These are phyloP conservation scores for Hypoxylon sp. DNA, from an alignment of 2,329 filamentous ascomycete species.

Conservation along the genomic window DNA sequence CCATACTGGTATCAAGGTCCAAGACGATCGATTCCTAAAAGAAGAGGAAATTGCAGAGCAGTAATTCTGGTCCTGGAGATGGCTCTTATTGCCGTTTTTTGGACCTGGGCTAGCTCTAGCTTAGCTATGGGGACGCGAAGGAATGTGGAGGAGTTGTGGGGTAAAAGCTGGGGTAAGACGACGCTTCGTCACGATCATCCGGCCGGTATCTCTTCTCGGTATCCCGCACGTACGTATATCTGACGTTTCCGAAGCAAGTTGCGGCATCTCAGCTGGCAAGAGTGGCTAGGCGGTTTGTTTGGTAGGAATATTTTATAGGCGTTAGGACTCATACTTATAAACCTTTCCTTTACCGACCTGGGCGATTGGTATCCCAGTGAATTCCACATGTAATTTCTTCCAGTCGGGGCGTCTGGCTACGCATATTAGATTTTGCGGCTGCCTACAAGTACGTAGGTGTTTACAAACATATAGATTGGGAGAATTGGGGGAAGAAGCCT, in stretches of 20 bases:
- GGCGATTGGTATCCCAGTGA: neutral
- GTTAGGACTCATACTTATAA: neutral
- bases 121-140: slow-evolving; percentile 6
- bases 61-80: neutral
- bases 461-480: no score
- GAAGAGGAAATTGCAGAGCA: neutral
- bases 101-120: slow-evolving; percentile 18
- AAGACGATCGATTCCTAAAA: neutral
- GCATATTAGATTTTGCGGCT: neutral
- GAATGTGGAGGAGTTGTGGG: slow-evolving; percentile 42
- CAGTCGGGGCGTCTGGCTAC: neutral
- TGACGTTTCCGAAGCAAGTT: slow-evolving; percentile 25
- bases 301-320: neutral
- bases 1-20: slow-evolving; percentile 17
- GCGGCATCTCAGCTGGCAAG: slow-evolving; percentile 17
- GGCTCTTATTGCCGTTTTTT: slow-evolving; percentile 30
- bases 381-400: neutral
- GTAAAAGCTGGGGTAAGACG: slow-evolving; percentile 43
- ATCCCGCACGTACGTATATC: slow-evolving; percentile 20
- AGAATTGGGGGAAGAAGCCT: no score
- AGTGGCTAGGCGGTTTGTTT: slow-evolving; percentile 3
- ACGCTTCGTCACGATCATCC: slow-evolving; percentile 21
- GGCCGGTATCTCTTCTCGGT: slow-evolving; percentile 27
- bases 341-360: neutral
- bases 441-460: neutral